Evolutionary conservation across 2,329 filamentous ascomycete species (phyloP), one percentile per base, ranked within the genome.

Genomic region (Diaporthe sp.): DNA sequence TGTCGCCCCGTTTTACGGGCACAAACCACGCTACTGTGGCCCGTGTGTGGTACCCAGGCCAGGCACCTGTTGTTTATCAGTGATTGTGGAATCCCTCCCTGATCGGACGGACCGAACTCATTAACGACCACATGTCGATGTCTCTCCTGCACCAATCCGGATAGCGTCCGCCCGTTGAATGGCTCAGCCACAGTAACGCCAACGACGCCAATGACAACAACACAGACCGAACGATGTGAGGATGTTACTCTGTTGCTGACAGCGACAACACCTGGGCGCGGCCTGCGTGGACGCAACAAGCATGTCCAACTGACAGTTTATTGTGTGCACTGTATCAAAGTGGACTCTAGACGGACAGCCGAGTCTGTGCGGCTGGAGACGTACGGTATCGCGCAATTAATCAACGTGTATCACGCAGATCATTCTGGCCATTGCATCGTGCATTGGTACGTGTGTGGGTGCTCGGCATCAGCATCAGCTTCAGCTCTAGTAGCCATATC

Each of bases 21-120:
- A 9, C 51, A 25, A 3, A 28, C 51, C 25, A 55, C 51, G 51
- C n/a, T 31, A 28, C 51, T 25, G 2, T 6, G 51, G 34, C 58
- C 5, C 15, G 15, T 34, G 34, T 34, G 34, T 34, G 34, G 34
- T 34, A 8, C 34, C 44, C 17, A 47, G 20, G 44, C 8, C 20
- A 49, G 44, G 44, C 22, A 25, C 3, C 9, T 49, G 22, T 53
- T 65, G 25, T 65, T 65, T 28, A 53, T 49, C 13, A 53, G 7
- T 37, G 47, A 49, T 39, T 39, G 47, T 68, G 31, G 65, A 25
- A 25, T 53, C 31, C 47, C 22, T 39, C 31, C 47, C 22, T 39
- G 47, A 68, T 68, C 65, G 65, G 65, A 42, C 39, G 65, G 65
- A 10, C 65, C 65, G 65, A 68, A 68, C 31, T 68, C 39, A 34